A percentile compares a stretch with the other conserved stretches of the same genome.
Evolutionary conservation across 139 green algal species (phyloP).

Genomic region (Pycnococcus provasolii): DNA sequence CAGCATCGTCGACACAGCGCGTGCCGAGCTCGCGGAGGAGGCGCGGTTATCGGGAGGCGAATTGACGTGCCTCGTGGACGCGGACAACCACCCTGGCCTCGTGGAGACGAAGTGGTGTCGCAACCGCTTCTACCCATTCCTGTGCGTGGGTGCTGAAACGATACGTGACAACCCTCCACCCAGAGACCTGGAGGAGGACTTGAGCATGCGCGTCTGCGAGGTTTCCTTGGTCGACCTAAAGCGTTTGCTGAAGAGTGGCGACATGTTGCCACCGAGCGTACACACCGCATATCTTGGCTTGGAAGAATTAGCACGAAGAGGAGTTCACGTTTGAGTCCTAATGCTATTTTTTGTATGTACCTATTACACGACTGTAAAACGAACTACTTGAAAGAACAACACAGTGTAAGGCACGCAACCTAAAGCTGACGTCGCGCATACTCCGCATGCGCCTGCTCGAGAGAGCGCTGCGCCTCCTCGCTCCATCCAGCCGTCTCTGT

Average conservation of each 20-base stretch:
- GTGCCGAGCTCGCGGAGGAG: conserved; percentile 7
- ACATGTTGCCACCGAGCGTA: conserved; percentile 12
- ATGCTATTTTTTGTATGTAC: too few relatives aligned
- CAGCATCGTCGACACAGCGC: not conserved
- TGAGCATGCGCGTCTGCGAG: not conserved
- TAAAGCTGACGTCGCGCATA: too few relatives aligned
- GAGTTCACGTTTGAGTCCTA: too few relatives aligned
- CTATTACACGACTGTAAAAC: too few relatives aligned
- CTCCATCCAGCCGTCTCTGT: too few relatives aligned
- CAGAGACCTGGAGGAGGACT: conserved; percentile 12
- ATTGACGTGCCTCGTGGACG: not conserved
- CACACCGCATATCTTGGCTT: conserved; percentile 5
- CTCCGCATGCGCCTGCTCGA: too few relatives aligned
- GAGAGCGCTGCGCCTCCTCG: too few relatives aligned
- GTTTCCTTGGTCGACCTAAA: not conserved
- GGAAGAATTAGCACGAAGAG: not conserved
- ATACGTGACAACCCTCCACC: not conserved
- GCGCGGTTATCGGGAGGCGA: not conserved
- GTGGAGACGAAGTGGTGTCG: conserved; percentile 20
- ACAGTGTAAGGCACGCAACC: too few relatives aligned
- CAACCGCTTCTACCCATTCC: conserved; percentile 14
- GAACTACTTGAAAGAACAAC: too few relatives aligned
- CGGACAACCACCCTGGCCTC: conserved; percentile 1
- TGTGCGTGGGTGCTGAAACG: conserved; percentile 1
- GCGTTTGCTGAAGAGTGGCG: conserved; percentile 7